Evolutionary conservation across 208 protist genomes (phyloP).

Genomic region (Acanthamoeba polyphaga): DNA sequence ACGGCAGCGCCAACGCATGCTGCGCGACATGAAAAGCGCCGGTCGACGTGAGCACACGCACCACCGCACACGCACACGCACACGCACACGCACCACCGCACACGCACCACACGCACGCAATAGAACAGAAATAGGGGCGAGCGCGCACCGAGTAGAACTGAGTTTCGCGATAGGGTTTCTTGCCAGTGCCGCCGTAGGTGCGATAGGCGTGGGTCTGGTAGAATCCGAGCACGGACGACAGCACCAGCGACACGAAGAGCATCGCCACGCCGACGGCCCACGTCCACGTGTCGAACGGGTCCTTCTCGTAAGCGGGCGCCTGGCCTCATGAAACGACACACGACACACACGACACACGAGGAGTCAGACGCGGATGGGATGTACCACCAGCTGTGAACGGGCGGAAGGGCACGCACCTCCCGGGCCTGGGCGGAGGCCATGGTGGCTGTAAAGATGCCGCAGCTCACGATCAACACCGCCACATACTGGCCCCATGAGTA

Average conservation of each 20-base stretch:
- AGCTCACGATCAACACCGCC: constrained; percentile 62
- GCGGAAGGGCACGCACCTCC: not conserved
- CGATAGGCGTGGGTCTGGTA: constrained; percentile 57
- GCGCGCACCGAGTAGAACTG: constrained; percentile 49
- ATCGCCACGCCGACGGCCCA: constrained; percentile 51
- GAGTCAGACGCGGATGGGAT: not conserved
- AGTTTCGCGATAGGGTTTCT: constrained; percentile 60
- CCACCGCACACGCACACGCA: too few relatives aligned
- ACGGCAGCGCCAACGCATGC: constrained; percentile 60
- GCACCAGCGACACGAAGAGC: constrained; percentile 69
- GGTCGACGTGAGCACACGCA: not conserved
- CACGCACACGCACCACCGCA: too few relatives aligned
- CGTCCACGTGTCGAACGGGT: constrained; percentile 7
- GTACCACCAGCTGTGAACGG: not conserved
- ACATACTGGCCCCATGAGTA: constrained; percentile 67
- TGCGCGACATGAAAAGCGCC: not conserved
- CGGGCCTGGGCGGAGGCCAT: constrained; percentile 51
- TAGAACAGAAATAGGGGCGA: not conserved
- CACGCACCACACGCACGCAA: too few relatives aligned
- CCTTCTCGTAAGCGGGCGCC: constrained; percentile 1
- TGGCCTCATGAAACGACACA: not conserved
- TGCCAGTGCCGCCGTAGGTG: not conserved
- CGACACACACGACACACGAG: too few relatives aligned
- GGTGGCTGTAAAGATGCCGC: constrained; percentile 63
- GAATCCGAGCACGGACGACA: constrained; percentile 48